Evolutionary conservation across 345 rosid genomes (phyloP).

Genomic region (Psidium guajava): DNA sequence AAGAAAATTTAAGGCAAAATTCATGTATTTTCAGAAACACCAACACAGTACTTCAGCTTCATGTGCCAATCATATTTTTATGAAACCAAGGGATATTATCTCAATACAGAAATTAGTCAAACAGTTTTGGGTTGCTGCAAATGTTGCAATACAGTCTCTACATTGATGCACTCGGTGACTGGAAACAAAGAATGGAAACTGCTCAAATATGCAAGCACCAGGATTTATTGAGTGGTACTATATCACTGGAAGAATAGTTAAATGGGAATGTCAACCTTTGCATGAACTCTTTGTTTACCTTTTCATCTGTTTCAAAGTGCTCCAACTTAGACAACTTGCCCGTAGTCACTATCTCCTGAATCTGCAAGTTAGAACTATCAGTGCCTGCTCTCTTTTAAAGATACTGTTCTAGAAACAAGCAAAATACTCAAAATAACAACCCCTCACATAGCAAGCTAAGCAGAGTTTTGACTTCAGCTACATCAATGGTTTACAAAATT

Average conservation of each 20-base stretch:
- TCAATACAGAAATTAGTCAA: neutral
- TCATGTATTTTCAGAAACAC: neutral
- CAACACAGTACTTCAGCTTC: neutral
- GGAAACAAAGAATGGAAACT: neutral
- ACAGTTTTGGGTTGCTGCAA: neutral
- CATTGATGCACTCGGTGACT: neutral
- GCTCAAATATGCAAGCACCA: neutral
- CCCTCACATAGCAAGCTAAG: neutral
- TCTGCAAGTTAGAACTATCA: constrained; percentile 34
- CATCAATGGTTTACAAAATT: neutral
- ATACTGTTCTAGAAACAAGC: neutral
- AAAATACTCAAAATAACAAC: neutral
- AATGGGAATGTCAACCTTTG: neutral
- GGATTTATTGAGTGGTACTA: neutral
- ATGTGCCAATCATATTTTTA: neutral
- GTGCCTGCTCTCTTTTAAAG: neutral
- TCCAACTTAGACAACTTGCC: constrained; percentile 88
- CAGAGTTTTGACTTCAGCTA: neutral
- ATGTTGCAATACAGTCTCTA: neutral
- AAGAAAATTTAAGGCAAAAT: neutral
- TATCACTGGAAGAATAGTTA: neutral
- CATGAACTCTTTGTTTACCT: constrained; percentile 30
- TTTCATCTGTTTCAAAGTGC: constrained; percentile 90
- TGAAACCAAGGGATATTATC: neutral
- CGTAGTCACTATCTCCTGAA: constrained; percentile 84